A percentile compares a stretch with the other conserved stretches of the same genome.
These are phyloP conservation scores for Hericium erinaceus DNA, from an alignment of 768 basidiomycete genomes.

Conservation along the genomic window DNA sequence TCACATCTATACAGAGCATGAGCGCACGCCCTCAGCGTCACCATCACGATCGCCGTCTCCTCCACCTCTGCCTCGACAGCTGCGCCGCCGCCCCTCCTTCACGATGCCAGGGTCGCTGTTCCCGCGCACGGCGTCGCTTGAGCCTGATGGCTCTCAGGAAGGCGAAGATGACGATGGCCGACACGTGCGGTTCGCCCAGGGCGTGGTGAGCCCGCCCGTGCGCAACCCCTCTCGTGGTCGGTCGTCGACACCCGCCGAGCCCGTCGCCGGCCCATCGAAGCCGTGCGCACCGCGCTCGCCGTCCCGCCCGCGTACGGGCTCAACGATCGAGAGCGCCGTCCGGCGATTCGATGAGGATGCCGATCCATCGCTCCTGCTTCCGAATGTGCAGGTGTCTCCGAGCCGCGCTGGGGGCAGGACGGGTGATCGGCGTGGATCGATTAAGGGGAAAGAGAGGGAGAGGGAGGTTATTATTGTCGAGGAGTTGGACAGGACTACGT, in stretches of 20 bases:
- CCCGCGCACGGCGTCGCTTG: constrained; percentile 60
- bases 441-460: background rate
- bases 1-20: background rate
- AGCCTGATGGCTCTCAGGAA: constrained; percentile 27
- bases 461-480: background rate
- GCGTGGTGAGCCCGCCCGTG: constrained; percentile 1
- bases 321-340: constrained; percentile 42
- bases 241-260: background rate
- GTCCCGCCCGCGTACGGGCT: background rate
- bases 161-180: constrained; percentile 14
- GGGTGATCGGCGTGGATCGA: background rate
- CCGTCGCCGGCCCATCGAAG: constrained; percentile 6
- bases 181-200: constrained; percentile 32
- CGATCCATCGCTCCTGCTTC: constrained; percentile 43
- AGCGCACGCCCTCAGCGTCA: background rate
- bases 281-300: background rate
- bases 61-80: constrained; percentile 23
- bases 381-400: constrained; percentile 33
- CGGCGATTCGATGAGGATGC: constrained; percentile 41
- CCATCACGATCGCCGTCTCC: constrained; percentile 22
- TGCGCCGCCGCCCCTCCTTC: constrained; percentile 34
- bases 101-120: constrained; percentile 79
- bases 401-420: background rate
- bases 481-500: background rate
- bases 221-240: background rate